A percentile compares a stretch with the other conserved stretches of the same genome.
Conservation (phyloP, 2,329 filamentous ascomycete genomes). For the Apiospora phragmitis region DNA sequence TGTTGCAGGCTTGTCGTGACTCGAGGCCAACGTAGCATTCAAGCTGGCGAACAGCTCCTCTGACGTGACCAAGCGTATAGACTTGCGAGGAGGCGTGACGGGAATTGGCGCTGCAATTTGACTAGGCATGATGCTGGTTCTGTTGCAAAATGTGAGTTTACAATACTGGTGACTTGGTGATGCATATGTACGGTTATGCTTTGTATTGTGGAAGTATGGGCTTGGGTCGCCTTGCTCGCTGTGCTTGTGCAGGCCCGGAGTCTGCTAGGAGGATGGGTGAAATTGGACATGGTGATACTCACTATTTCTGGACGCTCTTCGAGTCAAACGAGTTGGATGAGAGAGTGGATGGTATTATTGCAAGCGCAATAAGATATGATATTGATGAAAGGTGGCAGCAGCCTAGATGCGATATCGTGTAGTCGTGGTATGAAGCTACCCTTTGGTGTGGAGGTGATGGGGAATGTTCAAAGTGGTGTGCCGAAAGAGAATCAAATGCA, state of each 20-base stretch:
- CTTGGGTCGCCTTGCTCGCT: background rate
- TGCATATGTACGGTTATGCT: background rate
- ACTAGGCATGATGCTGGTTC: slow-evolving; percentile 39
- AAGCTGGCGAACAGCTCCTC: slow-evolving; percentile 56
- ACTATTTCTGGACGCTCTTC: background rate
- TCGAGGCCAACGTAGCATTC: slow-evolving; percentile 49
- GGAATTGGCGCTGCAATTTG: slow-evolving; percentile 48
- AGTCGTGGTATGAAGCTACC: background rate
- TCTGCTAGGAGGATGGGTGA: background rate
- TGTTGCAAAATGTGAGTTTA: background rate
- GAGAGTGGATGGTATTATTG: background rate
- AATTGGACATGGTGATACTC: background rate
- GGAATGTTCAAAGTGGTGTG: background rate
- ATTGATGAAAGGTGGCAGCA: slow-evolving; percentile 5
- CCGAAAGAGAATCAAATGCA: background rate
- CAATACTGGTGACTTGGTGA: background rate
- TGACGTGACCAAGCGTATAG: slow-evolving; percentile 44
- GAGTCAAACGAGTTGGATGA: background rate
- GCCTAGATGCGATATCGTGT: background rate
- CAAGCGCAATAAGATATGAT: background rate
- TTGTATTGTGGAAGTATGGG: background rate
- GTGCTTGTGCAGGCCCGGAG: background rate
- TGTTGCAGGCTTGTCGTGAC: slow-evolving; percentile 41
- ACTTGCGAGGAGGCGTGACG: slow-evolving; percentile 47
- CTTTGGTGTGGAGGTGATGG: background rate